phyloP scores from a whole-genome alignment of 805 yeast genomes.

The Lipomyces anomalus region DNA sequence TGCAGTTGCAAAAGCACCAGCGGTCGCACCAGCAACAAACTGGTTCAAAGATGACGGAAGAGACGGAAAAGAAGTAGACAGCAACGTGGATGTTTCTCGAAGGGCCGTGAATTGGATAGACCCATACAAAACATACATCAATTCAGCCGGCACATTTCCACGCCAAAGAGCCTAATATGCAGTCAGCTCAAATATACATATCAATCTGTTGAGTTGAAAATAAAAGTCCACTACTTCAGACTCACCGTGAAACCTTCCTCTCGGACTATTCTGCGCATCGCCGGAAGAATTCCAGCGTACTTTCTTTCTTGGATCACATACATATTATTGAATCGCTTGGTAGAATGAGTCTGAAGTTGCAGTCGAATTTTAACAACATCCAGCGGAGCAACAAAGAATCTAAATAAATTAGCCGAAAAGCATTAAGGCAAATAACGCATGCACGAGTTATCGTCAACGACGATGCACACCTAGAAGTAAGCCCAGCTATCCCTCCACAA shows the following conservation, averaged over 20 bases:
- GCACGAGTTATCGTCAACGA: slow-evolving; percentile 31
- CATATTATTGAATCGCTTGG: background rate
- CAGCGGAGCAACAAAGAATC: slow-evolving; percentile 67
- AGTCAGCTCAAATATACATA: too few species aligned
- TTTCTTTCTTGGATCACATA: too few species aligned
- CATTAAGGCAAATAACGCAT: background rate
- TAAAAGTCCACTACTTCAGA: too few species aligned
- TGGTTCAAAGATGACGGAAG: slow-evolving; percentile 35
- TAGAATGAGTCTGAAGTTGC: slow-evolving; percentile 46
- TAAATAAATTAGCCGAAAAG: slow-evolving; percentile 20
- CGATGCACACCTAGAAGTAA: slow-evolving; percentile 44
- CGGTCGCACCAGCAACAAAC: slow-evolving; percentile 61
- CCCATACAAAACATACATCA: slow-evolving; percentile 80
- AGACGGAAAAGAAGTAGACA: slow-evolving; percentile 31
- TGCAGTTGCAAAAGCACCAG: slow-evolving; percentile 71
- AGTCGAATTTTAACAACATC: slow-evolving; percentile 73
- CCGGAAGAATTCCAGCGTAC: slow-evolving; percentile 17
- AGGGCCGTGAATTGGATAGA: slow-evolving; percentile 76
- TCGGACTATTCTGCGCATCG: slow-evolving; percentile 41
- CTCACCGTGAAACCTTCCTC: slow-evolving; percentile 55
- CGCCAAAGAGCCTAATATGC: slow-evolving; percentile 77
- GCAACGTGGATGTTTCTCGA: slow-evolving; percentile 45
- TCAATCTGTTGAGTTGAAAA: too few species aligned
- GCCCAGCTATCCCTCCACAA: slow-evolving; percentile 71
- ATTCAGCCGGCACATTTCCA: slow-evolving; percentile 89